These are phyloP conservation scores for Colletotrichum phormii DNA, from an alignment of 2,329 filamentous ascomycete genomes.

Conservation along the genomic window DNA sequence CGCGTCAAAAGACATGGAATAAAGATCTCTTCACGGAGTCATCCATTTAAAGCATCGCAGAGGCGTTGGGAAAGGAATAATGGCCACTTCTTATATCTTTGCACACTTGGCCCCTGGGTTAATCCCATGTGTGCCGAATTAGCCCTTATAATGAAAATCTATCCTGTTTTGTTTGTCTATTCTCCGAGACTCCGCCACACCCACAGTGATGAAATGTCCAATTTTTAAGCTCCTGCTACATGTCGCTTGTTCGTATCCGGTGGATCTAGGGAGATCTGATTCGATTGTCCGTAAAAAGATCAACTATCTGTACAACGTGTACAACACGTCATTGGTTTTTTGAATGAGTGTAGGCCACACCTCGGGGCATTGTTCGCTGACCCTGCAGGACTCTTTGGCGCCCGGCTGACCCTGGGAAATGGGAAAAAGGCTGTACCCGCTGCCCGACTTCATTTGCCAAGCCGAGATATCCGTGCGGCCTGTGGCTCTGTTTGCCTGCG, in stretches of 20 bases:
- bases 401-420: neutral
- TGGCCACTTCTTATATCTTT: neutral
- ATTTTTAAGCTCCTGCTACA: neutral
- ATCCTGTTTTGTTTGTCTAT: neutral
- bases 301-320: neutral
- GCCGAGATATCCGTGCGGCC: constrained; percentile 21
- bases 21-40: neutral
- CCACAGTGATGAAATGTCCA: neutral
- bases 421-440: neutral
- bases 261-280: neutral
- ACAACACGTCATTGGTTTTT: neutral
- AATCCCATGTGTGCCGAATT: neutral
- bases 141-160: constrained; percentile 28
- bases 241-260: neutral
- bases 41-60: constrained; percentile 27
- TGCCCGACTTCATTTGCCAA: neutral
- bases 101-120: neutral
- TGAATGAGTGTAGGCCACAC: neutral
- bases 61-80: constrained; percentile 29
- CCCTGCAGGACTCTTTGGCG: neutral
- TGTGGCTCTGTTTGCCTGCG: neutral
- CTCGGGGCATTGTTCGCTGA: neutral
- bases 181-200: neutral
- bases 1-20: constrained; percentile 11
- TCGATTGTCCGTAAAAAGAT: neutral